A percentile compares a stretch with the other conserved stretches of the same genome.
Conservation (phyloP, 2,329 filamentous ascomycete genomes). For the Trichoderma citrinoviride region DNA sequence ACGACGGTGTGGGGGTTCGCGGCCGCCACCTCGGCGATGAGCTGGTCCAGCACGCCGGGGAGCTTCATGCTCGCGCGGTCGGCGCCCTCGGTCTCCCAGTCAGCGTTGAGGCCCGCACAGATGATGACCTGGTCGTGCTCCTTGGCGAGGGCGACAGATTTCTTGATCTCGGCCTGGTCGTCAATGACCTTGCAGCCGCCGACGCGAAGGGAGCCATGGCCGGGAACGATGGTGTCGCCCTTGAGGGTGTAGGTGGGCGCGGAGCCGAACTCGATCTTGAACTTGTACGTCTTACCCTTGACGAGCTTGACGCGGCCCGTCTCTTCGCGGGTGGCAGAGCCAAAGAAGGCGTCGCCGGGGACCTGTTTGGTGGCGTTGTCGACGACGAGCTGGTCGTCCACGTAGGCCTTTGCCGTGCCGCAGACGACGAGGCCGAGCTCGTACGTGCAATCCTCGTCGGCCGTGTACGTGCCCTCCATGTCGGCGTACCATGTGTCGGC, state of each 20-base stretch:
- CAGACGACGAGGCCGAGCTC: constrained; percentile 66
- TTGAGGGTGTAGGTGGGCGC: constrained; percentile 56
- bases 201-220: constrained; percentile 60
- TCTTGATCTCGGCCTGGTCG: constrained; percentile 57
- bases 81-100: constrained; percentile 77
- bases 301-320: constrained; percentile 56
- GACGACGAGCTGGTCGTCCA: constrained; percentile 61
- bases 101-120: constrained; percentile 72
- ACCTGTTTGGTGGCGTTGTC: constrained; percentile 64
- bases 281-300: constrained; percentile 57
- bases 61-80: constrained; percentile 78
- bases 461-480: constrained; percentile 58
- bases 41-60: constrained; percentile 67
- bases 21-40: constrained; percentile 64
- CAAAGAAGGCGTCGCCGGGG: constrained; percentile 63
- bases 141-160: constrained; percentile 65
- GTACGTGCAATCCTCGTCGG: constrained; percentile 59
- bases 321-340: constrained; percentile 62
- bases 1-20: constrained; percentile 69
- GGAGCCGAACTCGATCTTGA: constrained; percentile 59
- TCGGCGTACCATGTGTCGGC: constrained; percentile 58
- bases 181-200: constrained; percentile 60
- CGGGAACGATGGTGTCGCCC: constrained; percentile 50
- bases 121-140: constrained; percentile 74
- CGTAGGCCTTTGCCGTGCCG: constrained; percentile 63